These are phyloP conservation scores for Neonectria coccinea DNA, from an alignment of 2,329 filamentous ascomycete genomes.

Conservation along the genomic window DNA sequence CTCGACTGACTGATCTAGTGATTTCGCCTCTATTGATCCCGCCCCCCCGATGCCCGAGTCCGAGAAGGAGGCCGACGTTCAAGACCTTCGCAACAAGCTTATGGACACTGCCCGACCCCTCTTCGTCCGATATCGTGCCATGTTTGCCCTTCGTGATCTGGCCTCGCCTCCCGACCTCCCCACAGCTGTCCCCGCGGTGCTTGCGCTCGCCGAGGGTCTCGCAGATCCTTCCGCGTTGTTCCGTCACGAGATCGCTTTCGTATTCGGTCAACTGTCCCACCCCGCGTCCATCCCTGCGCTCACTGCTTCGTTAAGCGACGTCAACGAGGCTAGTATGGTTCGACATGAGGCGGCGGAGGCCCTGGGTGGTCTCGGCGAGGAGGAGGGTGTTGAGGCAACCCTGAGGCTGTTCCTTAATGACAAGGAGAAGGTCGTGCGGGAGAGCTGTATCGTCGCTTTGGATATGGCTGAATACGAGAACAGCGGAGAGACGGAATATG, in stretches of 20 bases:
- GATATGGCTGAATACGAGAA: slow-evolving; percentile 99
- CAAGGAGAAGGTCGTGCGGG: slow-evolving; percentile 90
- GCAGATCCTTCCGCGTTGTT: slow-evolving; percentile 90
- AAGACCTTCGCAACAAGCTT: slow-evolving; percentile 79
- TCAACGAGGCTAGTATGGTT: slow-evolving; percentile 92
- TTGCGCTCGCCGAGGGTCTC: slow-evolving; percentile 87
- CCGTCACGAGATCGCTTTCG: slow-evolving; percentile 97
- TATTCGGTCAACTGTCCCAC: slow-evolving; percentile 95
- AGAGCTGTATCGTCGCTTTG: slow-evolving; percentile 93
- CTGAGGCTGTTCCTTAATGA: slow-evolving; percentile 88
- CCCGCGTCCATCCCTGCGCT: slow-evolving; percentile 96
- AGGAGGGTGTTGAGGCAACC: slow-evolving; percentile 90
- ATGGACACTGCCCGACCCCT: slow-evolving; percentile 84
- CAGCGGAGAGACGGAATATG: slow-evolving; percentile 89
- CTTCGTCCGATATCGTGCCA: slow-evolving; percentile 94
- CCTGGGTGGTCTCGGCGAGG: slow-evolving; percentile 91
- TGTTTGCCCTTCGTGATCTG: slow-evolving; percentile 96
- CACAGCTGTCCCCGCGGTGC: slow-evolving; percentile 87
- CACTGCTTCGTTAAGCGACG: slow-evolving; percentile 80
- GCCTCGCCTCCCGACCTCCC: slow-evolving; percentile 92
- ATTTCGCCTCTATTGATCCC: slow-evolving; percentile 95
- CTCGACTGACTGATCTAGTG: slow-evolving; percentile 66
- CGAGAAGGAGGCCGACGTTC: slow-evolving; percentile 78
- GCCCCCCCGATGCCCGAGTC: slow-evolving; percentile 86
- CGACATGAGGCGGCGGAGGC: slow-evolving; percentile 97